Evolutionary conservation across 192 early-diverging fungal genomes (phyloP).

Genomic region (Coemansia interrupta): DNA sequence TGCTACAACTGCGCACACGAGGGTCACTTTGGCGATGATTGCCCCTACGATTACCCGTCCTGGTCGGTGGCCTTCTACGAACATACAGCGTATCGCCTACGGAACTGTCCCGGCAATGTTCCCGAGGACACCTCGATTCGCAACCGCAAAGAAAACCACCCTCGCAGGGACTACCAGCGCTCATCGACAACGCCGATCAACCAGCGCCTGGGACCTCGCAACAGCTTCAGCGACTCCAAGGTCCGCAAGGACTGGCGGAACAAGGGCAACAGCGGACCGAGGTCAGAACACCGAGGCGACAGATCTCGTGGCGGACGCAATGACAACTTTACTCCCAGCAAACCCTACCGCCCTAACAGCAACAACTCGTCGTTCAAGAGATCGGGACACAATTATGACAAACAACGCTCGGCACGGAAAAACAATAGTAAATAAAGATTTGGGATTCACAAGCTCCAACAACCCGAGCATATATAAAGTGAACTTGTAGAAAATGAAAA

Average conservation of each 20-base stretch:
- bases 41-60: slow-evolving; percentile 8
- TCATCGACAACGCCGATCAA: slow-evolving; percentile 1
- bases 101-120: slow-evolving; percentile 34
- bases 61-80: slow-evolving; percentile 16
- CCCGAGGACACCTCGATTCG: neutral
- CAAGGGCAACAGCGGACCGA: slow-evolving; percentile 52
- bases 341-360: neutral
- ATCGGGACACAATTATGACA: neutral
- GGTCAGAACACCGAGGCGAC: slow-evolving; percentile 23
- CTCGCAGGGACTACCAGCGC: neutral
- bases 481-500: slow-evolving; percentile 7
- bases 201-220: neutral
- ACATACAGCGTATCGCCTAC: slow-evolving; percentile 26
- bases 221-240: slow-evolving; percentile 46
- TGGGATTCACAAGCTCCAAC: slow-evolving; percentile 22
- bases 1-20: slow-evolving; percentile 45
- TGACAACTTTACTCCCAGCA: slow-evolving; percentile 4
- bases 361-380: neutral
- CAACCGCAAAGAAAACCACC: neutral
- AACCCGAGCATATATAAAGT: slow-evolving; percentile 50
- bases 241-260: slow-evolving; percentile 62
- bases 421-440: neutral
- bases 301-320: neutral
- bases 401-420: neutral
- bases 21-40: slow-evolving; percentile 50